Conservation (phyloP, 2,329 filamentous ascomycete species). For the Cladorrhinum sp. region DNA sequence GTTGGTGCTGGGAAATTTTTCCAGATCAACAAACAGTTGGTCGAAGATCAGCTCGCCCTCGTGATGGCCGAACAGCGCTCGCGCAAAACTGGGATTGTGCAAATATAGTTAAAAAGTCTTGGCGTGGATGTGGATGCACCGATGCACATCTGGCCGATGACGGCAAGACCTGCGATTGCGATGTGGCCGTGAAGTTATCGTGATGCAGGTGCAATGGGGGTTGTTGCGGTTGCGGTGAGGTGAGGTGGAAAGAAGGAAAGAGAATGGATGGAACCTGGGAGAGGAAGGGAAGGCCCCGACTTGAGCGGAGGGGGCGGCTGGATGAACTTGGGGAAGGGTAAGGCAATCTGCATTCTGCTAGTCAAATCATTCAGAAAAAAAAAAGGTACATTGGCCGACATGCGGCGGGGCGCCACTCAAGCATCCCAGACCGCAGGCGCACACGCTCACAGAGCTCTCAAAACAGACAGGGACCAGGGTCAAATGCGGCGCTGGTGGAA, state of each 20-base stretch:
- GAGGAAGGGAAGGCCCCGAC: constrained; percentile 9
- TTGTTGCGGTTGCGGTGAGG: constrained; percentile 5
- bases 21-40: constrained; percentile 9
- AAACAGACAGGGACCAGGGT: constrained; percentile 16
- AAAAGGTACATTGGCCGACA: constrained; percentile 22
- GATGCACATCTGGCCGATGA: constrained; percentile 14
- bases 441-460: constrained; percentile 14
- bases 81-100: constrained; percentile 14
- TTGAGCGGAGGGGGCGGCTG: constrained; percentile 20
- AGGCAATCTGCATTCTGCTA: constrained; percentile 16
- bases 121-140: constrained; percentile 12
- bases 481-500: constrained; percentile 12
- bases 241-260: constrained; percentile 1
- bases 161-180: neutral
- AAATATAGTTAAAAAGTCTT: constrained; percentile 13
- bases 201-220: neutral
- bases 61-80: constrained; percentile 2
- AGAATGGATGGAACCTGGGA: constrained; percentile 16
- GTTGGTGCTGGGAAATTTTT: constrained; percentile 16
- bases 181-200: neutral
- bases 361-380: constrained; percentile 21
- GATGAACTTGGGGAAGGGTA: constrained; percentile 20
- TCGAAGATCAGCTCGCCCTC: constrained; percentile 8
- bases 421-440: constrained; percentile 8
- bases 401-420: constrained; percentile 17